Base-by-base conservation (phyloP, 495 filamentous ascomycete genomes). In the Neohortaea acidophila region DNA sequence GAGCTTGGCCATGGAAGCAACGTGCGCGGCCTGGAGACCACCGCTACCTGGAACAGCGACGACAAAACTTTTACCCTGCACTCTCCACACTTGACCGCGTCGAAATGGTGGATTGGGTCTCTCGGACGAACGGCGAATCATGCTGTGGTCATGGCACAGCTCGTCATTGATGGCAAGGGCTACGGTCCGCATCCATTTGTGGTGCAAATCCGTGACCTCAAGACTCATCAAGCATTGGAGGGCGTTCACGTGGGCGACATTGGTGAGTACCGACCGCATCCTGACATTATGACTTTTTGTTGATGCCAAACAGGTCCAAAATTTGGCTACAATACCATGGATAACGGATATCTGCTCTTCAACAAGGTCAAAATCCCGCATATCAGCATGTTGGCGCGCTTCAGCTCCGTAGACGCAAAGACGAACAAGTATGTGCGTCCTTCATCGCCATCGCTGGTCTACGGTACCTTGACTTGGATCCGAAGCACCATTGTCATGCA, bases 81-180 rank as follows among this genome's bases (percentile, higher is more conserved):
- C 48, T 77, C 74, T 0, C 79, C 79, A 0, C 59, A 66, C 37
- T 59, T 80, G 38, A 81, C 77, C 8, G 66, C 75, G 12, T 72
- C 71, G 25, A 84, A 84, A 52, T 84, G 77, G 78, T 84, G 79
- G 79, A 79, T 81, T 49, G 79, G 79, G 0, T 75, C 73, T 18
- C 61, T 82, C 4, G 79, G 79, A 32, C 57, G 71, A n/a, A 71
- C 73, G 8, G 78, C 79, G 14, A 84, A 80, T 45, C 69, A 81
- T 57, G 78, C 79, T 0, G 69, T 77, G 19, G 79, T 84, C 1
- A 76, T 82, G 72, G 79, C 79, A 10, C 74, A 81, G 51, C 57
- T 80, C 27, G 65, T 68, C 25, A 71, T 81, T 37, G 59, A 53
- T 25, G 73, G 72, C 30, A 79, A 77, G 55, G 60, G 61, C 25